Evolutionary conservation across 257 asterid genomes (phyloP).

Genomic region (Penstemon eatonii): DNA sequence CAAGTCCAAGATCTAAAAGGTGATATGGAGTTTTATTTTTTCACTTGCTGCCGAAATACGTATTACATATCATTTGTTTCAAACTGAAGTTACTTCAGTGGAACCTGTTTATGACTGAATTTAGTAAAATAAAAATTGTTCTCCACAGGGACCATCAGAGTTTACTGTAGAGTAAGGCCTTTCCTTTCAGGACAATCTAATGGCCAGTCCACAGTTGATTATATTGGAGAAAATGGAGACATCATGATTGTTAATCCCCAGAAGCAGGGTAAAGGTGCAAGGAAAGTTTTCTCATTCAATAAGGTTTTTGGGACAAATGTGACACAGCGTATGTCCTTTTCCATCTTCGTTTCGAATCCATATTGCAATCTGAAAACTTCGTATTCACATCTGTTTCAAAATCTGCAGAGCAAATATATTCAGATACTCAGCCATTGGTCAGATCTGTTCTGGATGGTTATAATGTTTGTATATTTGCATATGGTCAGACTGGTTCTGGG

Average conservation of each 20-base stretch:
- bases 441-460: constrained; percentile 89
- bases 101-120: not conserved
- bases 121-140: constrained; percentile 4
- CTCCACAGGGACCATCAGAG: constrained; percentile 76
- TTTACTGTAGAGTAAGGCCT: constrained; percentile 86
- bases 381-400: constrained; percentile 20
- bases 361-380: constrained; percentile 22
- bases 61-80: not conserved
- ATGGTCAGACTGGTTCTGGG: constrained; percentile 95
- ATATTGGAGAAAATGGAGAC: constrained; percentile 88
- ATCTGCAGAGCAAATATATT: constrained; percentile 77
- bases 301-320: constrained; percentile 69
- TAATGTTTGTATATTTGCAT: constrained; percentile 88
- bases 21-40: constrained; percentile 10
- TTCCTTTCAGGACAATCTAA: constrained; percentile 58
- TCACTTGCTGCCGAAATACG: constrained; percentile 11
- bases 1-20: constrained; percentile 97
- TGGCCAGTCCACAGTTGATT: constrained; percentile 74
- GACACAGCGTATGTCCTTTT: constrained; percentile 65
- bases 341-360: constrained; percentile 22
- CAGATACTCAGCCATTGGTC: constrained; percentile 72
- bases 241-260: constrained; percentile 82
- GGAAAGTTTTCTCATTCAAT: constrained; percentile 78
- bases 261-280: constrained; percentile 79
- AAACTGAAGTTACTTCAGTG: not conserved